These are phyloP conservation scores for Paraurostyla sp. DNA, from an alignment of 73 alveolate genomes.

Conservation along the genomic window DNA sequence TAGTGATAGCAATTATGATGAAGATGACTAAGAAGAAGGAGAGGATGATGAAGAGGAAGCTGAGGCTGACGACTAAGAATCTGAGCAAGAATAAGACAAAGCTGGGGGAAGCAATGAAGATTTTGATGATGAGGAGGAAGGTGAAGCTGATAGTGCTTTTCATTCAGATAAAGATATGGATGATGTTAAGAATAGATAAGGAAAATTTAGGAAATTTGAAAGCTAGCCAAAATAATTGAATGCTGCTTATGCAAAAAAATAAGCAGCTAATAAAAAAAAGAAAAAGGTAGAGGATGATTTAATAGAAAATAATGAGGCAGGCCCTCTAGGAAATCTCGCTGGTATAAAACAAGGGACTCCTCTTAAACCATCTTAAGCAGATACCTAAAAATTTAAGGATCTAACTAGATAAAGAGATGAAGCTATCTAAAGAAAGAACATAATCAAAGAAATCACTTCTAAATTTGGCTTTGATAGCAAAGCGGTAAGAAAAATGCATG, in stretches of 20 bases:
- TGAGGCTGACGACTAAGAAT: constrained; percentile 14
- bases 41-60: constrained; percentile 16
- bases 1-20: not conserved
- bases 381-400: not conserved
- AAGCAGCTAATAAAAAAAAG: not conserved
- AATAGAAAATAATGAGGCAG: not conserved
- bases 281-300: not conserved
- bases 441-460: not conserved
- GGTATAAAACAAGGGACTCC: not conserved
- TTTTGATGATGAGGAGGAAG: constrained; percentile 45
- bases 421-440: constrained; percentile 14
- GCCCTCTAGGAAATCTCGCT: not conserved
- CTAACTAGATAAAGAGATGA: constrained; percentile 37
- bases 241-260: not conserved
- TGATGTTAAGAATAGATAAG: not conserved
- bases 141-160: constrained; percentile 25
- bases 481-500: constrained; percentile 56
- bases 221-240: not conserved
- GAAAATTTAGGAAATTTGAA: not conserved
- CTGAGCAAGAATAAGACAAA: not conserved
- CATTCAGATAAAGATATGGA: not conserved
- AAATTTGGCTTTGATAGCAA: constrained; percentile 41
- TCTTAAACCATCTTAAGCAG: not conserved
- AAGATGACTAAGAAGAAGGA: not conserved
- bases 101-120: constrained; percentile 13